Base-by-base conservation (phyloP, 139 green algal genomes). In the Mesotaenium endlicherianum region DNA sequence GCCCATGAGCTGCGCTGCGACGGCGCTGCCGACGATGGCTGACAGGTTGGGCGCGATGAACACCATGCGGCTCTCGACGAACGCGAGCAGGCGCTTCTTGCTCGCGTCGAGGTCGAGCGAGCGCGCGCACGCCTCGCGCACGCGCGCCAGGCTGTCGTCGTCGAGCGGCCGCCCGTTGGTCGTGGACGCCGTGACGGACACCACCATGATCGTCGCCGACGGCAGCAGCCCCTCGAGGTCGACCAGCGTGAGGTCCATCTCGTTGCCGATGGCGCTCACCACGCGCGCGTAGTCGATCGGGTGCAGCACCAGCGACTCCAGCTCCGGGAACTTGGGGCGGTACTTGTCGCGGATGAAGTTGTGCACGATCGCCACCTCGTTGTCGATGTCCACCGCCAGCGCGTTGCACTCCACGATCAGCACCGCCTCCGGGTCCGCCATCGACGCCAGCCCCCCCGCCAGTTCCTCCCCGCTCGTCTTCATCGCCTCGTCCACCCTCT, bases 391-490 rank as follows among this genome's bases (percentile, higher is more conserved):
- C 75, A 98, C 95, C 6, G 92, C 92, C 74, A 99, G 86, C 87
- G 92, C 87, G 89, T 98, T 99, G 91, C 96, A 98, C 44, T 98
- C 91, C 41, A 99, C 93, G 20, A 99, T 92, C 77, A 99, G 88
- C 85, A 91, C 93, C 20, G 89, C 86, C 58, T 88, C 75, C 14
- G 81, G 78, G 26, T 87, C 75, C 34, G 85, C 75, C 72, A 81
- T 42, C 2, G 41, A 26, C 6, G 17, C 57, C 16, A 82, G 11
- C 55, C 40, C 16, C 14, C 39, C 20, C 40, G 30, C 30, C 11
- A 80, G 11, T 11, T 80, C 26, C 16, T 47, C 49, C 43, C 30
- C 67, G 59, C 11, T 64, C 8, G 6, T 14, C 31, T 81, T 20
- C 17, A 31, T 8, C 6, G 74, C 30, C 11, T 8, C 44, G 6